Conservation (phyloP, 805 yeast genomes). For the Candida pseudoglaebosa region DNA sequence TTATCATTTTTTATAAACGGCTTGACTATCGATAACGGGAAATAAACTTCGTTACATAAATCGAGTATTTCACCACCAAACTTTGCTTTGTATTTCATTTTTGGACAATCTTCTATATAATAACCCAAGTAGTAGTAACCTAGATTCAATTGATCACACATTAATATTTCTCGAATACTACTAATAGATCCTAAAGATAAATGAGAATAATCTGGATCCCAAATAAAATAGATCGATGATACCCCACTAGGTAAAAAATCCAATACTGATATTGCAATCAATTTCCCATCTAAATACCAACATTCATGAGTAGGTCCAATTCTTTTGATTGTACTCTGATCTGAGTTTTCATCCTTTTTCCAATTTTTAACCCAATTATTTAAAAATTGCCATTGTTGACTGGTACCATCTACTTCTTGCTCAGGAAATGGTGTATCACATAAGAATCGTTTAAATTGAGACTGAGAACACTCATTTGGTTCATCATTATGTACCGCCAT, state of each 20-base stretch:
- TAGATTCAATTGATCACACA: conserved; percentile 43
- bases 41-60: conserved; percentile 43
- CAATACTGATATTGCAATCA: conserved; percentile 72
- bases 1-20: conserved; percentile 24
- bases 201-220: conserved; percentile 76
- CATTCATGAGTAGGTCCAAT: conserved; percentile 76
- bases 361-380: conserved; percentile 38
- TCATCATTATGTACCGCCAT: conserved; percentile 62
- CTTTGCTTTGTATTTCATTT: conserved; percentile 76
- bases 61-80: conserved; percentile 77
- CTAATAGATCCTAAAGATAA: conserved; percentile 75
- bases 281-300: conserved; percentile 57
- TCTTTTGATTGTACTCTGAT: conserved; percentile 10
- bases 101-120: conserved; percentile 71
- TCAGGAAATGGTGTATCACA: conserved; percentile 62
- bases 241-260: conserved; percentile 74
- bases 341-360: conserved; percentile 6
- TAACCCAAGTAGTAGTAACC: conserved; percentile 76
- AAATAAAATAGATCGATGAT: conserved; percentile 82
- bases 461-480: conserved; percentile 39
- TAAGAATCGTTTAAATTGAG: conserved; percentile 59
- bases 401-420: conserved; percentile 19
- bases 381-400: conserved; percentile 25
- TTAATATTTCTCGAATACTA: conserved; percentile 63
- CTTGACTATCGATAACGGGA: conserved; percentile 31